Conservation (phyloP, 129 eudicot species). For the Oenanthe sinensis region DNA sequence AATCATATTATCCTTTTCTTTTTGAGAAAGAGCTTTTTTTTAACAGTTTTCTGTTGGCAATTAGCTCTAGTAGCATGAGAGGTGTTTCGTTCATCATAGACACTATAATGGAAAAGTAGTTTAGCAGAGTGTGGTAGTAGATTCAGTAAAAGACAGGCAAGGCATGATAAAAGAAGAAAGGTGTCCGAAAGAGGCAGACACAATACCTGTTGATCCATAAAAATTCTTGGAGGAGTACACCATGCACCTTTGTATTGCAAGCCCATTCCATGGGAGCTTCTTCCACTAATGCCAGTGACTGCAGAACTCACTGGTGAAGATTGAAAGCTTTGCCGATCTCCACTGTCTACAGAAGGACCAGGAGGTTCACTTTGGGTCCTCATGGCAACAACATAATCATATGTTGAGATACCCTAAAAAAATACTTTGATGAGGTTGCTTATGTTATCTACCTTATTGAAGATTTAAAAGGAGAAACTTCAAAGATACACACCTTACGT, state of each 20-base stretch:
- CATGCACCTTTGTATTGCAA: constrained; percentile 82
- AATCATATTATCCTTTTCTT: too few species aligned
- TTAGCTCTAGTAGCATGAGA: not conserved
- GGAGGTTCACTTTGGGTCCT: constrained; percentile 80
- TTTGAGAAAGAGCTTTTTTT: not conserved
- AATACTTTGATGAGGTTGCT: not conserved
- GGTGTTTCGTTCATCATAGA: not conserved
- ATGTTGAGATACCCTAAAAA: constrained; percentile 86
- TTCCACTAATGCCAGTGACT: constrained; percentile 71
- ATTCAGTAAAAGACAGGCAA: not conserved
- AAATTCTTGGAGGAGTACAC: constrained; percentile 97
- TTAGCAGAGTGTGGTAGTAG: not conserved
- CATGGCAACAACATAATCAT: constrained; percentile 92
- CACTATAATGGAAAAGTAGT: not conserved
- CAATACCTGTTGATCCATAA: constrained; percentile 87
- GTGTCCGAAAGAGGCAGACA: not conserved
- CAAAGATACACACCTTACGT: constrained; percentile 49
- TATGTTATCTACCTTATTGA: not conserved
- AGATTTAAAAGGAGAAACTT: not conserved
- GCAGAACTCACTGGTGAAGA: constrained; percentile 92
- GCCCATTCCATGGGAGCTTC: constrained; percentile 69
- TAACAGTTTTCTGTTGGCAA: not conserved
- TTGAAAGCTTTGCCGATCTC: constrained; percentile 65
- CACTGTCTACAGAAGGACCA: constrained; percentile 75
- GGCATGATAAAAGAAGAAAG: not conserved